Base-by-base conservation (phyloP, 177 flowering plant genomes). In the Tripterygium wilfordii region DNA sequence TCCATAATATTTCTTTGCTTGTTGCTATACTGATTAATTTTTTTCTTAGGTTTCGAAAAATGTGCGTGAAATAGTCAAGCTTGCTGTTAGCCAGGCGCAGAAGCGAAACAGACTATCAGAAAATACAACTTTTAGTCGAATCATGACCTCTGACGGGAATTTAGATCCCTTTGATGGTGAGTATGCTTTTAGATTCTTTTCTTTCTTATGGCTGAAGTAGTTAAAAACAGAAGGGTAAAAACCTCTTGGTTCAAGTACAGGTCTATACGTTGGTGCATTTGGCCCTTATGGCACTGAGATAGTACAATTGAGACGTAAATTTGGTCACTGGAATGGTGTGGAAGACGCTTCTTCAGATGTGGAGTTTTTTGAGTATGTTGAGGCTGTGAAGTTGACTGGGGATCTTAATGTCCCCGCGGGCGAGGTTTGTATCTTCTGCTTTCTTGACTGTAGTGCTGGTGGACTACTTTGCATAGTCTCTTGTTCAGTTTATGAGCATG, bases 371-470 rank as follows among this genome's bases (percentile, higher is more conserved):
- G 96, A 88, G 69, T 92, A 84, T 64, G 98, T 88, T 41, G 98
- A 92, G 63, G 98, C 96, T 31, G 83, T 88, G 48, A 92, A 84
- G 77, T 68, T 92, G 35, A 92, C 98, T 22, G 98, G 98, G 25
- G 95, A 91, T 64, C 75, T 88, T 5, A 83, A 80, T 76, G 88
- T 91, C 60, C 98, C 98, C 62, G 95, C 94, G 62, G 96, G 98
- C 60, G 71, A 92, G 96, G 98, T 88, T 14, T 51, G 41, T 48
- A 48, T 32, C 9, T 21, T 26, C 19, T 38, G 9, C 15, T n/a
- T 27, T 19, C 12, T 20, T 45, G 38, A 4, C 16, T 2, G 6
- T 15, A 23, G 25, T 32, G 7, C 18, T 22, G 5, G 0, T 12
- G 9, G 45, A n/a, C 12, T 42, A 10, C 29, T 14, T 8, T 14